Evolutionary conservation across 306 rosid species (phyloP).

Genomic region (Prunus salicina): DNA sequence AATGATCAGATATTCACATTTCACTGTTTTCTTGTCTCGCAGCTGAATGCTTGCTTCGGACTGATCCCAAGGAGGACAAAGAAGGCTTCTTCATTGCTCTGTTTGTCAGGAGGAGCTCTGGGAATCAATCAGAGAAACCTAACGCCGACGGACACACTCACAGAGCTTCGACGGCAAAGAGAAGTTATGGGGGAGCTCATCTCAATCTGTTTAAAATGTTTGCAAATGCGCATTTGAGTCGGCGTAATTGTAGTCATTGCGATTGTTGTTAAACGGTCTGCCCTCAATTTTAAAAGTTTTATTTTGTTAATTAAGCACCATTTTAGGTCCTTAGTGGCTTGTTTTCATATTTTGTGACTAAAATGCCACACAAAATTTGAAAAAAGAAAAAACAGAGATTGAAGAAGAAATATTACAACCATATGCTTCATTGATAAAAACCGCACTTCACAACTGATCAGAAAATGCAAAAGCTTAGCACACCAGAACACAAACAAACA

Average conservation of each 20-base stretch:
- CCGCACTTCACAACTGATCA: not conserved
- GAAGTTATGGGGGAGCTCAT: slow-evolving; percentile 1
- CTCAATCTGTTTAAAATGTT: slow-evolving; percentile 34
- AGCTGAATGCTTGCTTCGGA: slow-evolving; percentile 58
- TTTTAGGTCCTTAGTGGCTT: not conserved
- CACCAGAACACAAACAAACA: not conserved
- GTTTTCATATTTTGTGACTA: not conserved
- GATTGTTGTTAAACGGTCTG: not conserved
- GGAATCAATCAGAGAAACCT: not conserved
- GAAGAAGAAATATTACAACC: not conserved
- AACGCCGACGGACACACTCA: not conserved
- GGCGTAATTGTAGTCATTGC: slow-evolving; percentile 6
- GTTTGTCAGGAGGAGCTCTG: slow-evolving; percentile 32
- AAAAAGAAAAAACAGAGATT: not conserved
- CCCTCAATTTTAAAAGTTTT: too few species aligned
- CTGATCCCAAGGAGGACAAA: slow-evolving; percentile 64
- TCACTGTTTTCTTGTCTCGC: slow-evolving; percentile 11
- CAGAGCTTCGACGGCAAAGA: slow-evolving; percentile 7
- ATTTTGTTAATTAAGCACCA: not conserved
- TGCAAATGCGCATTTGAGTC: slow-evolving; percentile 17
- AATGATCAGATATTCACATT: not conserved
- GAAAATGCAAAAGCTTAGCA: not conserved
- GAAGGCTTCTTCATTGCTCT: slow-evolving; percentile 91
- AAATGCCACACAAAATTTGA: not conserved
- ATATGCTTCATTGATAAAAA: not conserved